phyloP scores from a whole-genome alignment of 2,329 filamentous ascomycete genomes.

The Epichloe elymi region DNA sequence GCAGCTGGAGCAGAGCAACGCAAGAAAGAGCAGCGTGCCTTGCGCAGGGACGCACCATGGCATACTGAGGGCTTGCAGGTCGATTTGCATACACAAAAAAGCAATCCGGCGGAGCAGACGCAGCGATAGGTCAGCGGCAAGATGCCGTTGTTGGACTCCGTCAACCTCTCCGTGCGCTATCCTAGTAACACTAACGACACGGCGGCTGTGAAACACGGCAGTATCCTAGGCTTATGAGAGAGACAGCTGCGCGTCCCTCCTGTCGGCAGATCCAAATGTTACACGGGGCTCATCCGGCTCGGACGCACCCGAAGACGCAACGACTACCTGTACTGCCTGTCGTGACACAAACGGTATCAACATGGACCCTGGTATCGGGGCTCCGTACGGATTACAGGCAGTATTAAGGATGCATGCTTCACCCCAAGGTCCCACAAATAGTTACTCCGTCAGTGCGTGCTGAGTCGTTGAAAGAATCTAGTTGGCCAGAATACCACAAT shows the following conservation, averaged over 20 bases:
- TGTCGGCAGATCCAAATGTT: not conserved
- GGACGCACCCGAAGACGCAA: not conserved
- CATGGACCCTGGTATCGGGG: not conserved
- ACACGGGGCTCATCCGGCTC: not conserved
- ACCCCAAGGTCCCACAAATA: not conserved
- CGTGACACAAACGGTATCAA: not conserved
- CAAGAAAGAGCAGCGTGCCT: conserved; percentile 4
- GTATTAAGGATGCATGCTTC: not conserved
- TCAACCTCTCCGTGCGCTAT: not conserved
- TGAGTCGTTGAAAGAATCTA: too few relatives aligned
- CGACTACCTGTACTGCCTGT: not conserved
- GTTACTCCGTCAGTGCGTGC: too few relatives aligned
- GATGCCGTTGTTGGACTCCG: not conserved
- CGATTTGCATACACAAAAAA: too few relatives aligned
- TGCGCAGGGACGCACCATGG: not conserved
- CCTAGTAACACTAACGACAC: not conserved
- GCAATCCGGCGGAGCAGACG: not conserved
- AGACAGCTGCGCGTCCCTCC: not conserved
- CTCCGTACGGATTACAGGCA: too few relatives aligned
- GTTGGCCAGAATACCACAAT: too few relatives aligned
- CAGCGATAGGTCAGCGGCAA: not conserved
- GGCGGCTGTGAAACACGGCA: not conserved
- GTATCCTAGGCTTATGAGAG: not conserved
- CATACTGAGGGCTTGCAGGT: not conserved
- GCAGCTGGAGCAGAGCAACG: conserved; percentile 2